Base-by-base conservation (phyloP, 2,329 filamentous ascomycete species). In the Colletotrichum sp. region DNA sequence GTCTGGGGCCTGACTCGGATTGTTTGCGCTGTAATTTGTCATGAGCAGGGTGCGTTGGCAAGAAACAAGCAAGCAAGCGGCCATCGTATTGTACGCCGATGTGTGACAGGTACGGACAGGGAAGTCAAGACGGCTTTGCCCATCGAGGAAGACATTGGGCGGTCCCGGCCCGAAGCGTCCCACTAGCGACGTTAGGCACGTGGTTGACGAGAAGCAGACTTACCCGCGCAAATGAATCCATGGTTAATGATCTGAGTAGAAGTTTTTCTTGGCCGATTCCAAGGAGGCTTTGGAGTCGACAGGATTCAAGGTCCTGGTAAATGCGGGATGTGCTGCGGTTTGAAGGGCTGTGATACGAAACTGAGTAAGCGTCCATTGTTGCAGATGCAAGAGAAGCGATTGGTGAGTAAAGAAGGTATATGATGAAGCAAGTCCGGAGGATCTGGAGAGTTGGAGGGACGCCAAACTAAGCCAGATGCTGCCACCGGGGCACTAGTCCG, bases 321-420 rank as follows among this genome's bases (percentile, higher is more conserved):
- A 90, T 87, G 68, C 84, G 86, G 60, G 89, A 90, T 30, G 85
- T 84, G 71, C 81, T 83, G 78, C 86, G 85, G 66, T 82, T 83
- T 22, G 86, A 82, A 34, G 85, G 81, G 80, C 86, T 89, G 78
- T 85, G 87, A 80, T 83, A 87, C 48, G 85, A 89, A 79, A 90
- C 85, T 32, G 87, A 86, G 83, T 89, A 88, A 87, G 88, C 87
- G 83, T 90, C 89, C 89, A 90, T 90, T 63, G 48, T 28, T 36
- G 62, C 55, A 78, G 55, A 59, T 13, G 24, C 24, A 48, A 32
- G 22, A 28, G 26, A 34, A 65, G 44, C 55, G 30, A 16, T 52
- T 30, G 15, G 22, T 22, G 34, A 62, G 22, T 24, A 18, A 32
- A 22, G 44, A 52, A 59, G 24, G 26, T 62, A 36, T 68, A 26